Base-by-base conservation (phyloP, 1,284 basidiomycete genomes). In the Fistulinella cinereoalba region DNA sequence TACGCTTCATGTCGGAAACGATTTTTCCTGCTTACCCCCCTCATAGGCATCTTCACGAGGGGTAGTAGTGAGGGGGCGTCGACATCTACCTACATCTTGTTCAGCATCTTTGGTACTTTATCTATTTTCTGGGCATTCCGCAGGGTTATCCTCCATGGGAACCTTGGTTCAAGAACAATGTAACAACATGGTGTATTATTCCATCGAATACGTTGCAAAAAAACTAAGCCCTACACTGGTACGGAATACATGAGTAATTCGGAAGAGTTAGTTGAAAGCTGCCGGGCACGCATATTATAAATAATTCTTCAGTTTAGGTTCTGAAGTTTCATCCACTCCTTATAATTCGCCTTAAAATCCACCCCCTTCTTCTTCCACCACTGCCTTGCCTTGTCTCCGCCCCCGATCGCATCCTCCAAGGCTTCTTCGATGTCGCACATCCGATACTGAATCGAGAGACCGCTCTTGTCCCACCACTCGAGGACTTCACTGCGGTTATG, bases 371-470 rank as follows among this genome's bases (percentile, higher is more conserved):
- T 66, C 60, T 74, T 78, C 88, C 88, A 91, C 88, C 88, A 91
- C 43, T 71, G 72, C 56, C 85, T 75, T 12, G 83, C 85, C 42
- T 73, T 75, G 52, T 81, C 77, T 6, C 85, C 86, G 10, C 82
- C 85, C 4, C 83, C 84, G 41, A 88, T 85, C 1, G 85, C 83
- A 56, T 92, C 88, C 64, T 92, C 88, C 54, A 92, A 65, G 4
- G 88, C 89, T 69, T 90, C 90, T 61, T 92, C 89, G 45, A 85
- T 81, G 69, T 92, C 88, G 59, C 88, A 90, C 76, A 88, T 82
- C 41, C 88, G 77, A 64, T 89, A 92, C 58, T 86, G 83, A 48
- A 92, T 80, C 4, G 83, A 76, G 40, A 92, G 70, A 8, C 82
- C 82, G 44, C 80, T 85, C 54, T 77, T 77, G 52, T 87, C 77